phyloP scores from a whole-genome alignment of 768 basidiomycete species.

The Phaeolepiota aurea region DNA sequence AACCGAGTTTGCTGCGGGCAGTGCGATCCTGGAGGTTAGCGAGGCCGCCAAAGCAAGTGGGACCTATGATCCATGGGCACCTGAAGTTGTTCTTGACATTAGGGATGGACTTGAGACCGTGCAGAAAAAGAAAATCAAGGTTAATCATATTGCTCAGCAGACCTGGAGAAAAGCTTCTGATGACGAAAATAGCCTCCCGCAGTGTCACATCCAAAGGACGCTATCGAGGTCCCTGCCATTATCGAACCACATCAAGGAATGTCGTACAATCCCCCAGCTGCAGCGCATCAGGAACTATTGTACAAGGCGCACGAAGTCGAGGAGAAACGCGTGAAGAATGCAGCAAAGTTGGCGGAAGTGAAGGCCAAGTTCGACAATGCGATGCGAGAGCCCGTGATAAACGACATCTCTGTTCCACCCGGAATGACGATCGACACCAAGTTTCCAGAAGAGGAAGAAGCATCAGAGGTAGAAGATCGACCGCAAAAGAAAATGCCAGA shows the following conservation, averaged over 20 bases:
- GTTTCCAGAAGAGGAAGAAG: slow-evolving; percentile 27
- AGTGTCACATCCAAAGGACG: slow-evolving; percentile 33
- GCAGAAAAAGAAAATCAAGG: slow-evolving; percentile 43
- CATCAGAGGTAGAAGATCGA: slow-evolving; percentile 18
- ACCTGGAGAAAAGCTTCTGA: too few relatives aligned
- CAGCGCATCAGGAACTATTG: slow-evolving; percentile 66
- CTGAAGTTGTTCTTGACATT: slow-evolving; percentile 18
- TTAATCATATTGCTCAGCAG: too few relatives aligned
- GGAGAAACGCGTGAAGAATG: slow-evolving; percentile 43
- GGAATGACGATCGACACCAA: slow-evolving; percentile 62
- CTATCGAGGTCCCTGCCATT: slow-evolving; percentile 60
- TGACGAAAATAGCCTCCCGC: slow-evolving; percentile 44
- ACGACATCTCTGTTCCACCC: slow-evolving; percentile 29
- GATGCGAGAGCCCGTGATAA: slow-evolving; percentile 21
- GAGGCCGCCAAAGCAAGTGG: slow-evolving; percentile 65
- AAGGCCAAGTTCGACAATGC: slow-evolving; percentile 51
- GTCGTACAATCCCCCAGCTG: slow-evolving; percentile 82
- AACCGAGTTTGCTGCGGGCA: slow-evolving; percentile 57
- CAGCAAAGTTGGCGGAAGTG: slow-evolving; percentile 41
- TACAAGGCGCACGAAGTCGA: slow-evolving; percentile 61
- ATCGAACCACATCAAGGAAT: slow-evolving; percentile 70
- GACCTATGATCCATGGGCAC: slow-evolving; percentile 55
- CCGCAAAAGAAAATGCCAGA: slow-evolving; percentile 29
- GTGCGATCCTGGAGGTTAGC: slow-evolving; percentile 53
- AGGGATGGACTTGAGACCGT: slow-evolving; percentile 30